phyloP scores from a whole-genome alignment of 768 basidiomycete species.

The Aureoboletus auriporus region DNA sequence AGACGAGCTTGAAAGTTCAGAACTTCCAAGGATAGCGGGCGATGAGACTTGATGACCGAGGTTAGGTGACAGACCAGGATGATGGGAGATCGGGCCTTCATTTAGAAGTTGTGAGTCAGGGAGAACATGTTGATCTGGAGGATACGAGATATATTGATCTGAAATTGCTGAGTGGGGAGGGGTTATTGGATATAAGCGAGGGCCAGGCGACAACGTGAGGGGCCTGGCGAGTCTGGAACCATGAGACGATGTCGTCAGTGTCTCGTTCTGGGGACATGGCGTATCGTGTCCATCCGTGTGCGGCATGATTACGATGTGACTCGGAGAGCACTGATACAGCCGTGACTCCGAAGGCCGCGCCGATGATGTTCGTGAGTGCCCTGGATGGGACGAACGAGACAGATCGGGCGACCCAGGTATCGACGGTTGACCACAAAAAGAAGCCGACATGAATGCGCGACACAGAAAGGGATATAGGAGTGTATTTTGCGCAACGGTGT shows the following conservation, averaged over 20 bases:
- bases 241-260: conserved; percentile 39
- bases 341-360: conserved; percentile 20
- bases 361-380: conserved; percentile 31
- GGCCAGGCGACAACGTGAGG: conserved; percentile 46
- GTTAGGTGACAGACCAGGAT: conserved; percentile 33
- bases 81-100: conserved; percentile 39
- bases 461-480: conserved; percentile 25
- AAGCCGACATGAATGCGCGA: conserved; percentile 16
- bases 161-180: conserved; percentile 46
- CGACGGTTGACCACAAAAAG: conserved; percentile 13
- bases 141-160: conserved; percentile 34
- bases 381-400: conserved; percentile 28
- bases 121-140: conserved; percentile 44
- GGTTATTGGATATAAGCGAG: conserved; percentile 22
- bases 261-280: conserved; percentile 35
- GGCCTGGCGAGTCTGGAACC: conserved; percentile 54
- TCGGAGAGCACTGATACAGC: conserved; percentile 19
- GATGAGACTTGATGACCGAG: conserved; percentile 39
- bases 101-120: conserved; percentile 38
- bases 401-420: conserved; percentile 28
- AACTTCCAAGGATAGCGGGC: conserved; percentile 44
- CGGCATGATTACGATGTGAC: conserved; percentile 16
- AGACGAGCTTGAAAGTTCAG: conserved; percentile 48
- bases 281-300: conserved; percentile 22
- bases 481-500: conserved; percentile 17